Evolutionary conservation across 139 green algal species (phyloP).

Genomic region (Coccomyxa sp.): DNA sequence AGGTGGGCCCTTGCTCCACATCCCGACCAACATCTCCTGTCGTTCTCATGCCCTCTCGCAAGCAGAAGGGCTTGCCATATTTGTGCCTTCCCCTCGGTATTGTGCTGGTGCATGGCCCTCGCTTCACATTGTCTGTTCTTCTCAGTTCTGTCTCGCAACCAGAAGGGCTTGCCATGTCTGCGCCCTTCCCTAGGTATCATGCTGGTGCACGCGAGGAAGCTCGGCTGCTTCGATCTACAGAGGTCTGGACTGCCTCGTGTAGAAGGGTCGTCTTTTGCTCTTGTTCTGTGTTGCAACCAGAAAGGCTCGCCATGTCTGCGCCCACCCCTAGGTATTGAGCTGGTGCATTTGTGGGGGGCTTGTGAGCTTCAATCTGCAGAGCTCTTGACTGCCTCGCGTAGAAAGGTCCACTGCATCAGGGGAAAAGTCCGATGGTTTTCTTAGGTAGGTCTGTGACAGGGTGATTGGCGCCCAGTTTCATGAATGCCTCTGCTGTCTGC

Average conservation of each 20-base stretch:
- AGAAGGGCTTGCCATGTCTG: not conserved
- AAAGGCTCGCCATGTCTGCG: too few relatives aligned
- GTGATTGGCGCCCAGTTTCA: not conserved
- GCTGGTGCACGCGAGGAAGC: not conserved
- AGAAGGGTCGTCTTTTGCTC: too few relatives aligned
- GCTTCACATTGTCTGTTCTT: not conserved
- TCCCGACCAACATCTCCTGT: not conserved
- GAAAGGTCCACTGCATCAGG: too few relatives aligned
- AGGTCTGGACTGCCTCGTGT: too few relatives aligned
- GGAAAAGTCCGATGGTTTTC: too few relatives aligned
- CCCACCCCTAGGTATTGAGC: too few relatives aligned
- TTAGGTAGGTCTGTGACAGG: too few relatives aligned
- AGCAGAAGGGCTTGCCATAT: not conserved
- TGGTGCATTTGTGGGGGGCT: too few relatives aligned
- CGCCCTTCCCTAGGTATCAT: not conserved
- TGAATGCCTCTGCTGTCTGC: not conserved
- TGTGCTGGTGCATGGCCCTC: not conserved
- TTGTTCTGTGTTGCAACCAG: too few relatives aligned
- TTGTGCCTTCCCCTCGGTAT: not conserved
- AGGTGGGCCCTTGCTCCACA: not conserved
- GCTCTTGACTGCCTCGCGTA: too few relatives aligned
- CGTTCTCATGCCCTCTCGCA: not conserved
- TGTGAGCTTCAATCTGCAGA: too few relatives aligned
- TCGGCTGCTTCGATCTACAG: too few relatives aligned
- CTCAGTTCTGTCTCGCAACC: not conserved